Evolutionary conservation across 163 green algal species (phyloP).

Genomic region (Trebouxia gelatinosa): DNA sequence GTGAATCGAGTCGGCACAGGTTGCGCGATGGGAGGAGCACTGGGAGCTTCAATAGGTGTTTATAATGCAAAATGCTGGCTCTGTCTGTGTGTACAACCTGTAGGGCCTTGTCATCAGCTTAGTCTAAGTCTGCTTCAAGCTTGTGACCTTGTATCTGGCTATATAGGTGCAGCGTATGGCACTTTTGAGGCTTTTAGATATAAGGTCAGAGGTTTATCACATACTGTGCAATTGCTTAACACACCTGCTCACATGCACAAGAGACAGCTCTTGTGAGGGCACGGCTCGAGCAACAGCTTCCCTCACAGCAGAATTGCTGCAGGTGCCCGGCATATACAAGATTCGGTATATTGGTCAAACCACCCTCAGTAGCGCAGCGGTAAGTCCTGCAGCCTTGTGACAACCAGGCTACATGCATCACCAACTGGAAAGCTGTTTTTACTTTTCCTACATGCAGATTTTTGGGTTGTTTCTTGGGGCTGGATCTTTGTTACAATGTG

Average conservation of each 20-base stretch:
- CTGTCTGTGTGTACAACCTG: not conserved
- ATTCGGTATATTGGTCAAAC: slow-evolving; percentile 73
- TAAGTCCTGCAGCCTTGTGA: slow-evolving; percentile 39
- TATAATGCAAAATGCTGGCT: not conserved
- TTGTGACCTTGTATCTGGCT: no score
- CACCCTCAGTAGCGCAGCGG: slow-evolving; percentile 66
- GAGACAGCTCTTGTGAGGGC: not conserved
- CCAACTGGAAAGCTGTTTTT: not conserved
- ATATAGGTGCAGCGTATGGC: slow-evolving; percentile 66
- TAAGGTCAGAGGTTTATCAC: no score
- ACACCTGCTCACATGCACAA: not conserved
- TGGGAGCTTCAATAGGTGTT: slow-evolving; percentile 69
- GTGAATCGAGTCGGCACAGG: slow-evolving; percentile 59
- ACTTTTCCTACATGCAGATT: slow-evolving; percentile 37
- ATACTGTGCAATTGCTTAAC: not conserved
- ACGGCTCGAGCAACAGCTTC: not conserved
- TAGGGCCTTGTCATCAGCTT: not conserved
- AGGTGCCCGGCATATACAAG: slow-evolving; percentile 73
- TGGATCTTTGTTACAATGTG: slow-evolving; percentile 70
- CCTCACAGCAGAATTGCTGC: not conserved
- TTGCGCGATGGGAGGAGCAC: slow-evolving; percentile 57
- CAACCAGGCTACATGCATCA: no score
- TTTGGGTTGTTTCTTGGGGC: slow-evolving; percentile 75
- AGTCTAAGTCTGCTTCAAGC: not conserved
- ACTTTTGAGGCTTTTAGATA: slow-evolving; percentile 71